These are phyloP conservation scores for Aspergillus ruber DNA, from an alignment of 2,329 filamentous ascomycete species.

Conservation along the genomic window DNA sequence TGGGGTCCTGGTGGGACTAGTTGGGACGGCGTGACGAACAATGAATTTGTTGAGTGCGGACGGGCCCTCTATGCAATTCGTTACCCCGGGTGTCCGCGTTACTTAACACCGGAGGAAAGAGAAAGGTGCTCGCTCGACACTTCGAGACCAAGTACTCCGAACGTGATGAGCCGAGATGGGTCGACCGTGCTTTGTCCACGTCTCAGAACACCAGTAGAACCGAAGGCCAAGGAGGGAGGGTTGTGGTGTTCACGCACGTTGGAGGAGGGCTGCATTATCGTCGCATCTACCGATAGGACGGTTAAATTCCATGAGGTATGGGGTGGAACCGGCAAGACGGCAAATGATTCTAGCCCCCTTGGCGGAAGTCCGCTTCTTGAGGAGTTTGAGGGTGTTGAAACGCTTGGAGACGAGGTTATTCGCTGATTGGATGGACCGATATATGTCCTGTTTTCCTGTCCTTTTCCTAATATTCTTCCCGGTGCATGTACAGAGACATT, in stretches of 20 bases:
- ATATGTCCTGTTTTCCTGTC: conserved; percentile 2
- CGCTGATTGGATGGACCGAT: conserved; percentile 43
- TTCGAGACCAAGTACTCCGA: not conserved
- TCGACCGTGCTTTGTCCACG: conserved; percentile 5
- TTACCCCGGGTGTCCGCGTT: conserved; percentile 62
- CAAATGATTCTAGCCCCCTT: conserved; percentile 55
- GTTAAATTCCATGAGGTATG: conserved; percentile 96
- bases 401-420: conserved; percentile 53
- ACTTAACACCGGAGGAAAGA: conserved; percentile 7
- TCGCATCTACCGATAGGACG: conserved; percentile 84
- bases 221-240: conserved; percentile 46
- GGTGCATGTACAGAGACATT: not conserved
- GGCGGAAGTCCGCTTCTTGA: conserved; percentile 84
- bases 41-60: conserved; percentile 30
- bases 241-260: conserved; percentile 51
- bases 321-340: conserved; percentile 56
- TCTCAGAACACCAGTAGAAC: conserved; percentile 16
- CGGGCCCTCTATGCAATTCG: conserved; percentile 76
- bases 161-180: conserved; percentile 1
- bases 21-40: conserved; percentile 20
- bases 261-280: conserved; percentile 77
- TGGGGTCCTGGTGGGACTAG: conserved; percentile 58
- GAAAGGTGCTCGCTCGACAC: not conserved
- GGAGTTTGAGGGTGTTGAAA: conserved; percentile 68
- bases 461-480: conserved; percentile 2